Base-by-base conservation (phyloP, 2,329 filamentous ascomycete genomes). In the Alternaria metachromatica region DNA sequence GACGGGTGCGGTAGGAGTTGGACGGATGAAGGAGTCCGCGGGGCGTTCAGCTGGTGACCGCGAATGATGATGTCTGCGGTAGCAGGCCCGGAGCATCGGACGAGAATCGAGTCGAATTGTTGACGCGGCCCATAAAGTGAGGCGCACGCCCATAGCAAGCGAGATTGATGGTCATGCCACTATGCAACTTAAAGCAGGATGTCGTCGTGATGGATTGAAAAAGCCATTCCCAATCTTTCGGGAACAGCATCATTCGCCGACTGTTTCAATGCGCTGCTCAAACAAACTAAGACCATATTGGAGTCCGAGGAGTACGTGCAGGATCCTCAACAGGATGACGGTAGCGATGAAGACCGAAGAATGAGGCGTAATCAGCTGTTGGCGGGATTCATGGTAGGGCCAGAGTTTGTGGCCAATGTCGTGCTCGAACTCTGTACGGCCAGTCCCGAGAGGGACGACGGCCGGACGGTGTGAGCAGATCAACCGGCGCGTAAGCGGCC, bases 401-500 rank as follows among this genome's bases (percentile, higher is more conserved):
- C 62, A 66, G 58, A 65, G 65, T 68, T 57, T 60, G 60, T 65
- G 67, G 65, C 70, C 67, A 72, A 72, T 67, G 66, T 72, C 67
- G 71, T 72, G 71, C 64, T 67, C 66, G 63, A 65, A 60, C 55
- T 62, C 48, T 70, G 65, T 64, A 68, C 76, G 75, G 77, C 76
- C 76, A 75, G 75, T 78, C 76, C 76, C 76, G 72, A 78, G 73
- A 67, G 28, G 49, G 30, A 41, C 67, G 60, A 69, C 67, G 60
- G 70, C 73, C 62, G 67, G 71, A 69, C 63, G 67, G 63, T 71
- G 68, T 73, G 64, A 64, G 70, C 66, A 73, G 76, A 79, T 80
- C 77, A 78, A 72, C 76, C 71, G 77, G 76, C 75, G 76, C 76
- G 73, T 79, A 79, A 72, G 72, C 71, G 69, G 74, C 65, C 64